Evolutionary conservation across 176 grass and related monocot species (phyloP).

Genomic region (Carex pumila): DNA sequence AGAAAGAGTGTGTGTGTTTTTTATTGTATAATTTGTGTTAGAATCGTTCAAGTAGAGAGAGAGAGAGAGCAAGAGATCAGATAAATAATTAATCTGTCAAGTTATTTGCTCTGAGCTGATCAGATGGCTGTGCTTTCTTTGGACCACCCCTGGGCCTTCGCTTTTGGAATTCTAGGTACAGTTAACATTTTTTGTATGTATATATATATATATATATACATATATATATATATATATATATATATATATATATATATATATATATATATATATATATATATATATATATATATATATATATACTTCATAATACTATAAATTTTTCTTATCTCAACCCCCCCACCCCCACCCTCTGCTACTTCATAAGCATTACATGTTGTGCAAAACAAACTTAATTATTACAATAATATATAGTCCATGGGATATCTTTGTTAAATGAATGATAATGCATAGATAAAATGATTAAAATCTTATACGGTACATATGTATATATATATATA

Average conservation of each 20-base stretch:
- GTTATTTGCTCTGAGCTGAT: neutral
- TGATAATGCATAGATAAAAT: neutral
- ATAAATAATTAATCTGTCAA: neutral
- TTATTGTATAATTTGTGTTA: neutral
- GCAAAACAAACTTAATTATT: neutral
- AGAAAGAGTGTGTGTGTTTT: neutral
- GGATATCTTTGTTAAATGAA: neutral
- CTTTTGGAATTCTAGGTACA: conserved; percentile 66
- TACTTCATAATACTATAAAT: neutral
- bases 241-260: neutral
- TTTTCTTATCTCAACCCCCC: neutral
- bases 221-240: neutral
- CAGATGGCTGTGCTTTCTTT: conserved; percentile 50
- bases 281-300: no score
- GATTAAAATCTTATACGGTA: neutral
- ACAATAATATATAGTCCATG: neutral
- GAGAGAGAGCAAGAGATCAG: neutral
- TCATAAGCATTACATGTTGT: neutral
- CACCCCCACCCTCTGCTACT: neutral
- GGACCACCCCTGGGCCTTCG: conserved; percentile 48
- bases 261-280: neutral
- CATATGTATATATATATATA: no score
- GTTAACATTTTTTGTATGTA: neutral
- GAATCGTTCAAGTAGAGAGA: neutral
- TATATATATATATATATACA: neutral